Percentiles rank a stretch among this genome's conserved stretches.
Conservation (phyloP, 2,329 filamentous ascomycete species). For the Ascochyta koolunga region DNA sequence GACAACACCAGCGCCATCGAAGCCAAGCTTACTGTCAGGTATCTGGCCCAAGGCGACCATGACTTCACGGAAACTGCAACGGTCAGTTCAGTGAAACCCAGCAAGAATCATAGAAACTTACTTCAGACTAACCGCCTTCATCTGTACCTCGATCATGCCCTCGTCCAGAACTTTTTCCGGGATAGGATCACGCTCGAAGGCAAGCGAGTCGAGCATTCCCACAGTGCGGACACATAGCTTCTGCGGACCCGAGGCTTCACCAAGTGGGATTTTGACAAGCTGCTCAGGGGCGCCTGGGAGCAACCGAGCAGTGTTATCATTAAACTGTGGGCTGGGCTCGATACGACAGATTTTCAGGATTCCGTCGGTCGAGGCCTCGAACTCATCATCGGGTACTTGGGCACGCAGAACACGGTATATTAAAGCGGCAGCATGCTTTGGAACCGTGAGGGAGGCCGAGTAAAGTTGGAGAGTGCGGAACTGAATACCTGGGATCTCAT, state of each 20-base stretch:
- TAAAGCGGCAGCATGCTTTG: neutral
- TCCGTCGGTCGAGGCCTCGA: neutral
- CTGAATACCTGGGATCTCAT: neutral
- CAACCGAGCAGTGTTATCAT: neutral
- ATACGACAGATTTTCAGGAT: neutral
- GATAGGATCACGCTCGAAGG: neutral
- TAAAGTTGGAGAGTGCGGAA: neutral
- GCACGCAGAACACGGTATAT: neutral
- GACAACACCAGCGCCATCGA: constrained; percentile 20
- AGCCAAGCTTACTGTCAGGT: constrained; percentile 7
- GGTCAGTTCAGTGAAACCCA: neutral
- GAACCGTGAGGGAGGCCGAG: neutral
- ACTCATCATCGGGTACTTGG: neutral
- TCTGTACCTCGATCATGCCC: neutral
- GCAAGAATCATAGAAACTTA: neutral
- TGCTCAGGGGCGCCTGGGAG: neutral
- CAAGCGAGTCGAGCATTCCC: neutral
- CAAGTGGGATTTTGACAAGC: neutral
- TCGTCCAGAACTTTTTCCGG: neutral
- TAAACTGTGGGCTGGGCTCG: neutral
- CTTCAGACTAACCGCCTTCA: neutral
- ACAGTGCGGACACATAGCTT: neutral
- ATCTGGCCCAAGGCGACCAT: constrained; percentile 11
- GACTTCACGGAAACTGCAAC: constrained; percentile 16
- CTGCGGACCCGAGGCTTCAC: neutral